These are phyloP conservation scores for Candida rishiriensis DNA, from an alignment of 805 yeast species.

Conservation along the genomic window DNA sequence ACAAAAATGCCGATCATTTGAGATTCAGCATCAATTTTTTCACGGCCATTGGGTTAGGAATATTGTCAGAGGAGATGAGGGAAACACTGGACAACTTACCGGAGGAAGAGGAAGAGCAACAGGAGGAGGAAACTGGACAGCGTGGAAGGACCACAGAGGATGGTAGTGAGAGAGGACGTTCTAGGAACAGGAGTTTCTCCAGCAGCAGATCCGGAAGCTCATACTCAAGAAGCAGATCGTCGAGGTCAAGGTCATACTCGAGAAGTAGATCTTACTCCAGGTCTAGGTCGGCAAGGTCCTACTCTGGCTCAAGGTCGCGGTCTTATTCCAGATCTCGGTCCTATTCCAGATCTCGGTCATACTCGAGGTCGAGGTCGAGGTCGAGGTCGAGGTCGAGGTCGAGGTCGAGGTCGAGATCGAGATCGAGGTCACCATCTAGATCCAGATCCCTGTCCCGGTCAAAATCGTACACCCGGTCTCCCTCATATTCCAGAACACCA, in stretches of 20 bases:
- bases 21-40: constrained; percentile 85
- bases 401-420: too few relatives aligned
- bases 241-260: constrained; percentile 11
- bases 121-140: constrained; percentile 4
- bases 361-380: constrained; percentile 1
- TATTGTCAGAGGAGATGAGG: constrained; percentile 80
- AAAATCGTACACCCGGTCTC: too few relatives aligned
- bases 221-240: background rate
- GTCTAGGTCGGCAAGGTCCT: constrained; percentile 18
- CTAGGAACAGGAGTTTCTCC: background rate
- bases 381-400: background rate
- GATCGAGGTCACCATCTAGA: too few relatives aligned
- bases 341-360: constrained; percentile 3
- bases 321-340: constrained; percentile 10
- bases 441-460: too few relatives aligned
- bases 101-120: constrained; percentile 17
- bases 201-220: constrained; percentile 10
- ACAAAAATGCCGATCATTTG: constrained; percentile 43
- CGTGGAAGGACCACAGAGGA: constrained; percentile 4
- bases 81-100: constrained; percentile 26
- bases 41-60: constrained; percentile 88
- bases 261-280: constrained; percentile 8
- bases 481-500: too few relatives aligned
- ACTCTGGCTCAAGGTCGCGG: constrained; percentile 15
- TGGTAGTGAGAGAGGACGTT: background rate